Base-by-base conservation (phyloP, 805 yeast species). In the Torulaspora gathmanii region DNA sequence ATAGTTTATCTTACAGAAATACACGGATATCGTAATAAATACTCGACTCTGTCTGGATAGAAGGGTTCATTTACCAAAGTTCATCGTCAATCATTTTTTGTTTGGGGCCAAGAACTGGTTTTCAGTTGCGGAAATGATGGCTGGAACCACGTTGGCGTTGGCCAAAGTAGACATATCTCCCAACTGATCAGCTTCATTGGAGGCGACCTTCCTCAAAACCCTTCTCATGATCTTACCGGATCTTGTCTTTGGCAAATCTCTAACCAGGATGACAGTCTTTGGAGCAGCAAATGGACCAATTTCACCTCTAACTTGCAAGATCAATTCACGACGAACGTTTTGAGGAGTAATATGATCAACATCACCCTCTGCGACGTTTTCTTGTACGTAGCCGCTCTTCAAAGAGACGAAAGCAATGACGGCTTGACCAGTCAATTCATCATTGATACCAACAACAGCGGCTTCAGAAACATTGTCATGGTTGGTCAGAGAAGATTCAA, bases 221-320 rank as follows among this genome's bases (percentile, higher is more conserved):
- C 99, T 86, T 77, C 99, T 86, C 95, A 93, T 91, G 64, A 93
- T 91, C 77, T 93, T 93, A 58, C 99, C 99, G 9, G 96, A 88
- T 73, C 99, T 82, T 19, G 99, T 93, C 79, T 91, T 93, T 70
- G 99, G 99, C 68, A 93, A 79, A 64, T 93, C 98, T 49, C 80
- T 83, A 45, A 91, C 95, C 48, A 90, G 71, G 57, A 83, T 73
- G 47, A 90, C 82, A n/a, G 55, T 47, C 53, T 90, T 90, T 63
- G 99, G 99, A 46, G 98, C 95, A 16, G 99, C 99, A 70, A 88
- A 88, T 39, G 88, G 88, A 26, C 68, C 69, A 42, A 60, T 61
- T 47, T 57, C 63, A 45, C 58, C 54, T 69, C 99, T 80, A 40
- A 93, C 96, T 51, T 88, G 87, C 69, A 89, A 71, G 47, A 89